Conservation (phyloP, 148 eudicot genomes). For the Tetragonia tetragonoides region DNA sequence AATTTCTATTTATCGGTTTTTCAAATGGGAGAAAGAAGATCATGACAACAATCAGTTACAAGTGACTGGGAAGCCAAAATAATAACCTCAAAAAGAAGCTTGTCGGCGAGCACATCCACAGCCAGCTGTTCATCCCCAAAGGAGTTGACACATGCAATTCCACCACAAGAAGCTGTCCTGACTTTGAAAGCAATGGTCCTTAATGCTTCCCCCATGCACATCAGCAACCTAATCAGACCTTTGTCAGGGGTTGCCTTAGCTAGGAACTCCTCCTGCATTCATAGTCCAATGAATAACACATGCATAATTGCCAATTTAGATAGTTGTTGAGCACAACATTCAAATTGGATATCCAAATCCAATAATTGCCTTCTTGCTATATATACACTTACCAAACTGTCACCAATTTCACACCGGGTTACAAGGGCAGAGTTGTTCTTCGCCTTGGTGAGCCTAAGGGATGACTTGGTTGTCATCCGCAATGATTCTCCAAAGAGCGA, state of each 20-base stretch:
- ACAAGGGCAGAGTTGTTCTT: conserved; percentile 53
- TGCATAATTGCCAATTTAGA: not conserved
- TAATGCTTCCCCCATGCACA: conserved; percentile 94
- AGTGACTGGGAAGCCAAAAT: not conserved
- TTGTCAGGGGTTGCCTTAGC: conserved; percentile 82
- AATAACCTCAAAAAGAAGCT: conserved; percentile 84
- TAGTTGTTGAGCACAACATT: not conserved
- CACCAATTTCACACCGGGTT: conserved; percentile 80
- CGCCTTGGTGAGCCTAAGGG: conserved; percentile 46
- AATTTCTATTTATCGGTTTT: not conserved
- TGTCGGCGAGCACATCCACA: conserved; percentile 93
- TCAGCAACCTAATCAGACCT: conserved; percentile 75
- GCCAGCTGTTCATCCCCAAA: conserved; percentile 99
- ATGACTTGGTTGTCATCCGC: conserved; percentile 56
- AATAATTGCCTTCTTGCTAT: not conserved
- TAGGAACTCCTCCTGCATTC: conserved; percentile 81
- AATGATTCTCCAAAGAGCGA: conserved; percentile 72
- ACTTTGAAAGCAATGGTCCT: conserved; percentile 94
- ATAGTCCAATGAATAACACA: not conserved
- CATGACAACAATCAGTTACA: not conserved
- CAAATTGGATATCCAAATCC: not conserved
- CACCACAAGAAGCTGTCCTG: conserved; percentile 97
- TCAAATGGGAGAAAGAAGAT: not conserved
- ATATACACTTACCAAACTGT: conserved; percentile 73
- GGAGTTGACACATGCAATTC: conserved; percentile 90